Conservation (phyloP, 306 rosid species). For the Cercis canadensis region DNA sequence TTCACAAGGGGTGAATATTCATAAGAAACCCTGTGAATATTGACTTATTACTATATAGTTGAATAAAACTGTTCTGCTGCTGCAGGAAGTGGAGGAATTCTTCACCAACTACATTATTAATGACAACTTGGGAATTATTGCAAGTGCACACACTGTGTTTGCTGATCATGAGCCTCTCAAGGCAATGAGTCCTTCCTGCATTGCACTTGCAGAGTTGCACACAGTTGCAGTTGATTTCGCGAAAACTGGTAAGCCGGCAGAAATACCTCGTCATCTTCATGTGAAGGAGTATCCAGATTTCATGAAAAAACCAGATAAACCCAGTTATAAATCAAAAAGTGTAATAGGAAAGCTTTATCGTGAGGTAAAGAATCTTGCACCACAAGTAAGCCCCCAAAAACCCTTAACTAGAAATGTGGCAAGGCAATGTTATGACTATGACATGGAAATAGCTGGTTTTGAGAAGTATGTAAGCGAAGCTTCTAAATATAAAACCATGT, state of each 20-base stretch:
- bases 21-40: too few species aligned
- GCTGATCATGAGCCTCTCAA: slow-evolving; percentile 40
- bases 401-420: slow-evolving; percentile 51
- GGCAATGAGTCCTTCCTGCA: slow-evolving; percentile 51
- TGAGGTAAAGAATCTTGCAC: slow-evolving; percentile 48
- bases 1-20: too few species aligned
- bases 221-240: slow-evolving; percentile 66
- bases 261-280: slow-evolving; percentile 39
- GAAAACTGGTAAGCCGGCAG: slow-evolving; percentile 60
- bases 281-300: slow-evolving; percentile 60
- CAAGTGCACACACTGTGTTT: slow-evolving; percentile 58
- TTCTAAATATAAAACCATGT: slow-evolving; percentile 41
- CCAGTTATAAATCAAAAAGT: slow-evolving; percentile 40
- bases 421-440: slow-evolving; percentile 43
- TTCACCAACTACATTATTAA: slow-evolving; percentile 55
- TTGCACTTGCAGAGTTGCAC: slow-evolving; percentile 50
- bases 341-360: slow-evolving; percentile 59
- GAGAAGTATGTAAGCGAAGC: slow-evolving; percentile 52
- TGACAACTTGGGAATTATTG: slow-evolving; percentile 57
- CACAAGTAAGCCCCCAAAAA: slow-evolving; percentile 10
- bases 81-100: slow-evolving; percentile 59
- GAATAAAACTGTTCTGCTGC: not conserved
- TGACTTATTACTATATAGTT: too few species aligned
- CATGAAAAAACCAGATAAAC: slow-evolving; percentile 56
- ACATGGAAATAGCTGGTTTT: slow-evolving; percentile 57